Base-by-base conservation (phyloP, 495 filamentous ascomycete genomes). In the Lophium mytilinum region DNA sequence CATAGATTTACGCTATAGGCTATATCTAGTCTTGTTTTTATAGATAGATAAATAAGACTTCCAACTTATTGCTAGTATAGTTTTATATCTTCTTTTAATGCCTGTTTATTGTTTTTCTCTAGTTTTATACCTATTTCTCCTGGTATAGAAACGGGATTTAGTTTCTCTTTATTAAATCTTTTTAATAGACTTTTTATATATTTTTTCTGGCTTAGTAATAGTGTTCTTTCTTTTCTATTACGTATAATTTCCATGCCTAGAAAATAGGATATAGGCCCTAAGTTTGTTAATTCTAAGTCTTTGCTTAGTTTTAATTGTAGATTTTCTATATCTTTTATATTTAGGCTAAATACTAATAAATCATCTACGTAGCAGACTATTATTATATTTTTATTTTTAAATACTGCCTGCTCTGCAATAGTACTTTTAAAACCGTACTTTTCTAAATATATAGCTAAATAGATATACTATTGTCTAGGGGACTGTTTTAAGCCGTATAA, bases 401-500 rank as follows among this genome's bases (percentile, higher is more conserved):
- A 19, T n/a, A n/a, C 17, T 42, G 14, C 40, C 17, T 42, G 14
- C 2, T 42, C 17, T 42, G 40, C 17, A 2, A 42, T n/a, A 42
- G 17, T 42, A 8, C 40, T 18, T 42, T 48, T 19, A 15, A 15
- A 21, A n/a, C 45, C 45, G 17, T 15, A 48, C 18, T 48, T 48
- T 48, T 15, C 12, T 48, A 48, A n/a, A 19, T 48, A 58, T 4
- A 34, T 37, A 8, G 41, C 43, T 49, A 67, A 35, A 21, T 45
- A 37, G 10, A 19, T 34, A 46, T 60, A 50, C 64, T 52, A 63
- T 41, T 53, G 11, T 46, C 51, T 19, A 21, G 63, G 36, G n/a
- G 60, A 51, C 40, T 67, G 55, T 40, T 67, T 65, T 17, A 67
- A 45, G 4, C 63, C 52, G 50, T 66, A 66, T 11, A 58, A 33